phyloP scores from a whole-genome alignment of 2,329 filamentous ascomycete genomes.

The Aspergillus hiratsukae region DNA sequence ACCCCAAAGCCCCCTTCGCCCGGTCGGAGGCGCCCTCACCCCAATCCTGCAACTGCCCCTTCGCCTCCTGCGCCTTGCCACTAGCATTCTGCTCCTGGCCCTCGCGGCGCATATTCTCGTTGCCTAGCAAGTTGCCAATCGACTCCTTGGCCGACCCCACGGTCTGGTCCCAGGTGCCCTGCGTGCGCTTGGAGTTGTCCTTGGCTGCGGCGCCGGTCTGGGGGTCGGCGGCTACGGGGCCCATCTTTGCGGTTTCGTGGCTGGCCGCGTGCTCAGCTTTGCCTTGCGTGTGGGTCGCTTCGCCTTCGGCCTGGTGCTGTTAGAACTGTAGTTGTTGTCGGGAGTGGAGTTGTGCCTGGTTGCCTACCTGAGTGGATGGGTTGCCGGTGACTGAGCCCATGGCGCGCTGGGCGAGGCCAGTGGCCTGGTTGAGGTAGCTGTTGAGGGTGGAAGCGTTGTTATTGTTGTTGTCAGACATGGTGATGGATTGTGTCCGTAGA shows the following conservation, averaged over 20 bases:
- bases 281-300: conserved; percentile 62
- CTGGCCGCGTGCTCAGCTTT: conserved; percentile 67
- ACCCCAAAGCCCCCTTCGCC: too few species aligned
- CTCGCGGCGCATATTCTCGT: conserved; percentile 66
- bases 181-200: conserved; percentile 67
- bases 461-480: conserved; percentile 22
- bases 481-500: conserved; percentile 6
- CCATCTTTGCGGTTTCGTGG: conserved; percentile 69
- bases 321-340: too few species aligned
- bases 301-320: conserved; percentile 59
- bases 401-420: conserved; percentile 67
- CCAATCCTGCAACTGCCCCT: conserved; percentile 73
- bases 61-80: conserved; percentile 76
- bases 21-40: conserved; percentile 63
- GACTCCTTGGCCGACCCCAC: conserved; percentile 81
- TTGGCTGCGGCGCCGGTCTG: conserved; percentile 64
- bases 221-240: conserved; percentile 62
- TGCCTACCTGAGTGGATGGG: conserved; percentile 57
- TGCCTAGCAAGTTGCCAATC: conserved; percentile 69
- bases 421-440: conserved; percentile 69
- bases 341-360: too few species aligned
- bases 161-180: conserved; percentile 83
- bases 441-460: conserved; percentile 66
- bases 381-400: conserved; percentile 71
- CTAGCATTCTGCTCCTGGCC: conserved; percentile 74